phyloP scores from a whole-genome alignment of 352 stramenopile species.

The Globisporangium iwayamae region DNA sequence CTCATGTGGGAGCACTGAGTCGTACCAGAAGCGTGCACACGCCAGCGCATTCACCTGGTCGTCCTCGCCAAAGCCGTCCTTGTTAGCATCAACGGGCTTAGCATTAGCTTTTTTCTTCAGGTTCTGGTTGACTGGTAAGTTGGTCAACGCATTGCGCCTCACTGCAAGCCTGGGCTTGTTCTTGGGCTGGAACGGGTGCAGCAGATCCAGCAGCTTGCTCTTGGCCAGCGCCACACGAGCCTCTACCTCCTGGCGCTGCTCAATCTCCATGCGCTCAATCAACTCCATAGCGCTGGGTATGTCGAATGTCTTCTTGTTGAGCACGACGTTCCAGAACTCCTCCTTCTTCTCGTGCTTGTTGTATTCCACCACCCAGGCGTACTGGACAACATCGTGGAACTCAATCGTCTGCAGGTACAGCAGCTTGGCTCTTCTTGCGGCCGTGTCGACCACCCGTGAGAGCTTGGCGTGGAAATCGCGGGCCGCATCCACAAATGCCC shows the following conservation, averaged over 20 bases:
- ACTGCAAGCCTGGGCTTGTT: slow-evolving; percentile 37
- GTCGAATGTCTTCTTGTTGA: slow-evolving; percentile 51
- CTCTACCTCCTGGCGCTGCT: slow-evolving; percentile 48
- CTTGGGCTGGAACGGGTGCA: slow-evolving; percentile 51
- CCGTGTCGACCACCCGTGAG: slow-evolving; percentile 24
- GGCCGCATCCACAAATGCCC: slow-evolving; percentile 26
- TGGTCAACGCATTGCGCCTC: slow-evolving; percentile 48
- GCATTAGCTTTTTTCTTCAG: slow-evolving; percentile 1
- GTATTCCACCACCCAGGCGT: slow-evolving; percentile 65
- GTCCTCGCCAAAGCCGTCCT: background rate
- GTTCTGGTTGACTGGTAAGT: slow-evolving; percentile 9
- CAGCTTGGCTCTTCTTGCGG: slow-evolving; percentile 37
- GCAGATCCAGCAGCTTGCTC: slow-evolving; percentile 44
- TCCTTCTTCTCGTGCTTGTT: slow-evolving; percentile 46
- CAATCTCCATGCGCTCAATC: slow-evolving; percentile 57
- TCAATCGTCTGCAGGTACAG: slow-evolving; percentile 66
- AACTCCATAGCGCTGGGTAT: slow-evolving; percentile 50
- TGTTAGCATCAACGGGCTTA: background rate
- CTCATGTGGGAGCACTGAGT: slow-evolving; percentile 29
- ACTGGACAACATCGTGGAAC: slow-evolving; percentile 63
- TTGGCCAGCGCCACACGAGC: slow-evolving; percentile 50
- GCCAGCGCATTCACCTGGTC: slow-evolving; percentile 34
- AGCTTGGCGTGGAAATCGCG: slow-evolving; percentile 42
- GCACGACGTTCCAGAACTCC: slow-evolving; percentile 78
- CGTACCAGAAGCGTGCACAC: slow-evolving; percentile 62